Conservation (phyloP, 306 rosid species). For the Urtica urens region DNA sequence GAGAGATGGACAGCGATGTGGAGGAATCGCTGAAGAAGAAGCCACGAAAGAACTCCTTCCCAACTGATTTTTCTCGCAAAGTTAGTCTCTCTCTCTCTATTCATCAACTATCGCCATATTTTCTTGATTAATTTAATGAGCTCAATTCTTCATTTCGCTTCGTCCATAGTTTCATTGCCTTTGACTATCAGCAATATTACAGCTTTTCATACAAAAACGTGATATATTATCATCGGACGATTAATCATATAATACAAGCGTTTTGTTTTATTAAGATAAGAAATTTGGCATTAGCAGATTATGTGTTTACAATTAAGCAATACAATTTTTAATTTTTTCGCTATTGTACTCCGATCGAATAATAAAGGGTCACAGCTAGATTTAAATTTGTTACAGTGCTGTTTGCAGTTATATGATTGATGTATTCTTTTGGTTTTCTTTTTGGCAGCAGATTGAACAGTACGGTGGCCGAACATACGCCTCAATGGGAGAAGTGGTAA, state of each 20-base stretch:
- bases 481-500: slow-evolving; percentile 50
- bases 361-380: too few species aligned
- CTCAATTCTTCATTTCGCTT: not conserved
- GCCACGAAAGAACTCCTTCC: slow-evolving; percentile 17
- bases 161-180: not conserved
- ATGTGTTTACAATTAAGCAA: not conserved
- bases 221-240: not conserved
- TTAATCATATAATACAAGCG: not conserved
- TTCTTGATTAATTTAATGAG: too few species aligned
- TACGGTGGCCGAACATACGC: slow-evolving; percentile 27
- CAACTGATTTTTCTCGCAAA: slow-evolving; percentile 34
- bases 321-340: not conserved
- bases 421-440: not conserved
- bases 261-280: not conserved
- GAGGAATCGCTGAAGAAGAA: slow-evolving; percentile 29
- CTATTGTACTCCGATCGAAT: too few species aligned
- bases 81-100: slow-evolving; percentile 10
- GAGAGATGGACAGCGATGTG: slow-evolving; percentile 35
- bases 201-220: not conserved
- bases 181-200: too few species aligned
- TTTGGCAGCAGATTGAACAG: slow-evolving; percentile 44
- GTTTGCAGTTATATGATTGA: not conserved
- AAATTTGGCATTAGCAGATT: not conserved
- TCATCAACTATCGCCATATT: not conserved
- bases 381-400: not conserved